Percentiles rank a stretch among this genome's conserved stretches.
Evolutionary conservation across 2,329 filamentous ascomycete species (phyloP).

Genomic region (Apiospora hydei): DNA sequence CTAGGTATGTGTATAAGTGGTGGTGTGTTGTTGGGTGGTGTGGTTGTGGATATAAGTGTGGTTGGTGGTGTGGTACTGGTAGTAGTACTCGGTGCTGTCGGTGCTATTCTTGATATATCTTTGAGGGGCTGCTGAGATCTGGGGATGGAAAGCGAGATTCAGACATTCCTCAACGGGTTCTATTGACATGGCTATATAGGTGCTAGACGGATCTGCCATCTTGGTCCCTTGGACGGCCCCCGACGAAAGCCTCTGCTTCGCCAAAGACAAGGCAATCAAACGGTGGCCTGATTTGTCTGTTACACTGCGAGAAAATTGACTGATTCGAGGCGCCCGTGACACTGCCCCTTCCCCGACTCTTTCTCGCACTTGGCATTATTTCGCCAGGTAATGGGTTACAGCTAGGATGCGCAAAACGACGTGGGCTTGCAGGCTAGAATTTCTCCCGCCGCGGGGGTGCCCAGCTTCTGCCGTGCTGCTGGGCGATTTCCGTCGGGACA

Average conservation of each 20-base stretch:
- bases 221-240: neutral
- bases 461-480: neutral
- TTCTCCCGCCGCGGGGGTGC: slow-evolving; percentile 6
- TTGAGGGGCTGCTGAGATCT: slow-evolving; percentile 13
- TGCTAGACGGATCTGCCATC: slow-evolving; percentile 7
- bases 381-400: slow-evolving; percentile 12
- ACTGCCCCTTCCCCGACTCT: slow-evolving; percentile 4
- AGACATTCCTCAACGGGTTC: neutral
- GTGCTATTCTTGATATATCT: neutral
- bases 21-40: slow-evolving; percentile 22
- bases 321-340: slow-evolving; percentile 16
- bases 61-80: neutral
- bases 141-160: slow-evolving; percentile 14
- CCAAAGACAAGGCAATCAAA: neutral
- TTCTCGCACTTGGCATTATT: slow-evolving; percentile 17
- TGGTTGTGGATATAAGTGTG: neutral
- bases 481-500: slow-evolving; percentile 12
- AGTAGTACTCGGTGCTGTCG: slow-evolving; percentile 7
- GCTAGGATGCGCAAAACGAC: slow-evolving; percentile 11
- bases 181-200: slow-evolving; percentile 17
- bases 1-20: neutral
- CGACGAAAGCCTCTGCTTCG: neutral
- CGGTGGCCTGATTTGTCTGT: slow-evolving; percentile 2
- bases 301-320: slow-evolving; percentile 4
- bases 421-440: slow-evolving; percentile 9